Evolutionary conservation across 192 early-diverging fungal genomes (phyloP).

Genomic region (Pecoramyces ruminantium): DNA sequence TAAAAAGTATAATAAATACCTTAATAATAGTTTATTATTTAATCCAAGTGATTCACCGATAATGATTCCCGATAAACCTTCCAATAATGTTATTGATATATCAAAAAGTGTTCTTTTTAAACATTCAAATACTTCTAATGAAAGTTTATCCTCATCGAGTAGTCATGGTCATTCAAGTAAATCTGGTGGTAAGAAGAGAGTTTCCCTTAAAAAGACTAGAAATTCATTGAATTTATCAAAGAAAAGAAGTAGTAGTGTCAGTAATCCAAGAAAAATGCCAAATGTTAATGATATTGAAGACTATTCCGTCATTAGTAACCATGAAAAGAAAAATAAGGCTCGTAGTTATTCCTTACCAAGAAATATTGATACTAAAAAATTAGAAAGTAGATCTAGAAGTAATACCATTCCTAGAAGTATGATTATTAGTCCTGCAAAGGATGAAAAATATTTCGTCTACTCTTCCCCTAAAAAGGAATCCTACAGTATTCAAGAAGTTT

Average conservation of each 20-base stretch:
- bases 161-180: neutral
- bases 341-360: neutral
- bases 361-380: neutral
- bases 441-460: neutral
- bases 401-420: neutral
- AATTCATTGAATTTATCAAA: neutral
- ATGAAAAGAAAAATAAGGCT: neutral
- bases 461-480: neutral
- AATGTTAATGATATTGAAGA: neutral
- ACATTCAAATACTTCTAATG: neutral
- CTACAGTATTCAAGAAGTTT: neutral
- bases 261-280: neutral
- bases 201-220: neutral
- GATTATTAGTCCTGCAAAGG: neutral
- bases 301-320: neutral
- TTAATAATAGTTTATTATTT: neutral
- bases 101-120: neutral
- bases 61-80: neutral
- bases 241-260: neutral
- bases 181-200: neutral
- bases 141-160: neutral
- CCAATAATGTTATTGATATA: neutral
- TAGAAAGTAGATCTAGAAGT: neutral
- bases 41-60: neutral
- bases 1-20: neutral